phyloP scores from a whole-genome alignment of 1,139 yeast species.

The Candida neerlandica region DNA sequence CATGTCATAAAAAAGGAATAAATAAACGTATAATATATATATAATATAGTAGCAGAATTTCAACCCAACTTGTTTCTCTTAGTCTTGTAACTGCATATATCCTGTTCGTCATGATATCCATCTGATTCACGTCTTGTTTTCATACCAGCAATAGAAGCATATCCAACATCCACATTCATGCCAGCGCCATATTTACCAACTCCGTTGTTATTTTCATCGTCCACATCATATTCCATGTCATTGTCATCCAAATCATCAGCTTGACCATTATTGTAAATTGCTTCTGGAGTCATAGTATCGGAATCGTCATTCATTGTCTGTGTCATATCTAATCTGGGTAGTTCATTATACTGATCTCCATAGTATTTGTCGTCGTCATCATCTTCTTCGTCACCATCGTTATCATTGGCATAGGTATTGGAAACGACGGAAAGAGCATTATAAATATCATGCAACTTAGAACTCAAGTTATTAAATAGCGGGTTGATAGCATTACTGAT shows the following conservation, averaged over 20 bases:
- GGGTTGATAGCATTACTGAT: slow-evolving; percentile 8
- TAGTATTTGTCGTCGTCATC: neutral
- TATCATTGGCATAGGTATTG: slow-evolving; percentile 34
- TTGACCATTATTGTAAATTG: slow-evolving; percentile 30
- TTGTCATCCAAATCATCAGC: slow-evolving; percentile 46
- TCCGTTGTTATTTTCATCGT: slow-evolving; percentile 19
- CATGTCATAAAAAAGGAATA: neutral
- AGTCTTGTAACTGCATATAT: neutral
- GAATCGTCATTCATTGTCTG: neutral
- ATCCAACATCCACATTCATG: slow-evolving; percentile 49
- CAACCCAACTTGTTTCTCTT: slow-evolving; percentile 6
- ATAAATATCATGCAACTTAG: slow-evolving; percentile 27
- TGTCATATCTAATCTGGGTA: slow-evolving; percentile 3
- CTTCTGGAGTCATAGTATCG: slow-evolving; percentile 5
- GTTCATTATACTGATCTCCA: slow-evolving; percentile 11
- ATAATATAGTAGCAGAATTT: neutral
- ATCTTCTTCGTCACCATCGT: slow-evolving; percentile 24
- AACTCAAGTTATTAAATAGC: slow-evolving; percentile 12
- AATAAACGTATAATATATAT: neutral
- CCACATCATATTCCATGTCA: slow-evolving; percentile 17
- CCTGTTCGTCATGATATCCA: slow-evolving; percentile 4
- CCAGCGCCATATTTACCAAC: slow-evolving; percentile 31
- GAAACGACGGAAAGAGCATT: slow-evolving; percentile 43
- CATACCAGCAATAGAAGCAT: slow-evolving; percentile 38
- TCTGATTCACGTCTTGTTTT: slow-evolving; percentile 28